These are phyloP conservation scores for Tylopilus sp. DNA, from an alignment of 768 basidiomycete genomes.

Conservation along the genomic window DNA sequence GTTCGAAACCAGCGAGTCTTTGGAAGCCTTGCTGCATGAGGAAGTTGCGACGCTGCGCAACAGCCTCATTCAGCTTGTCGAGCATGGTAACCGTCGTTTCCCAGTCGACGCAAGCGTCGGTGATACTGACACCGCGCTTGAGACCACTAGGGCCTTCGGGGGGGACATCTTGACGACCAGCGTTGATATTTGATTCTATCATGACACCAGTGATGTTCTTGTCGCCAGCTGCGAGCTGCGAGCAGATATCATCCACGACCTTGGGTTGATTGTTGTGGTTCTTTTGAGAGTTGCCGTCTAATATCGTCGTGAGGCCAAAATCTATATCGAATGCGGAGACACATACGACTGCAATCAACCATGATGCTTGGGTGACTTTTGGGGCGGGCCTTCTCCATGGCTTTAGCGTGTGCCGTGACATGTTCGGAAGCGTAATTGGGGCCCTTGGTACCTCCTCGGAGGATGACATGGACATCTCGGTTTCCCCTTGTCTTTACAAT, in stretches of 20 bases:
- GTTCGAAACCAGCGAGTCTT: slow-evolving; percentile 28
- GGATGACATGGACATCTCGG: slow-evolving; percentile 91
- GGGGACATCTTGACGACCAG: slow-evolving; percentile 89
- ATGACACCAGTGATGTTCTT: slow-evolving; percentile 88
- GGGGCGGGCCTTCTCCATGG: slow-evolving; percentile 62
- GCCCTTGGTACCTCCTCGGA: slow-evolving; percentile 88
- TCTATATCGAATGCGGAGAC: slow-evolving; percentile 5
- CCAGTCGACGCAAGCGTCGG: slow-evolving; percentile 92
- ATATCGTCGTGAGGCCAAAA: not conserved
- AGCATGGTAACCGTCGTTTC: slow-evolving; percentile 73
- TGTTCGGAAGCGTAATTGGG: slow-evolving; percentile 82
- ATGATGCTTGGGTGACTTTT: slow-evolving; percentile 65
- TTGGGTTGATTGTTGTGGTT: slow-evolving; percentile 90
- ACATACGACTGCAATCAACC: slow-evolving; percentile 82
- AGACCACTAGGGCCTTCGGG: slow-evolving; percentile 59
- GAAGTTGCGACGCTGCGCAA: slow-evolving; percentile 24
- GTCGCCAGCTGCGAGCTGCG: slow-evolving; percentile 69
- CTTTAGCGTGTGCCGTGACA: slow-evolving; percentile 58
- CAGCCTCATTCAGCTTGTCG: slow-evolving; percentile 56
- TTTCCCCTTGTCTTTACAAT: slow-evolving; percentile 90
- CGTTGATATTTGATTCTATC: slow-evolving; percentile 94
- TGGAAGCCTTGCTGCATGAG: slow-evolving; percentile 25
- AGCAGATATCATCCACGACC: slow-evolving; percentile 67
- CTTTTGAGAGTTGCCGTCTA: slow-evolving; percentile 95
- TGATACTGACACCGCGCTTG: slow-evolving; percentile 83